phyloP scores from a whole-genome alignment of 176 grass and related monocot species.

The Oryza glumipatula region DNA sequence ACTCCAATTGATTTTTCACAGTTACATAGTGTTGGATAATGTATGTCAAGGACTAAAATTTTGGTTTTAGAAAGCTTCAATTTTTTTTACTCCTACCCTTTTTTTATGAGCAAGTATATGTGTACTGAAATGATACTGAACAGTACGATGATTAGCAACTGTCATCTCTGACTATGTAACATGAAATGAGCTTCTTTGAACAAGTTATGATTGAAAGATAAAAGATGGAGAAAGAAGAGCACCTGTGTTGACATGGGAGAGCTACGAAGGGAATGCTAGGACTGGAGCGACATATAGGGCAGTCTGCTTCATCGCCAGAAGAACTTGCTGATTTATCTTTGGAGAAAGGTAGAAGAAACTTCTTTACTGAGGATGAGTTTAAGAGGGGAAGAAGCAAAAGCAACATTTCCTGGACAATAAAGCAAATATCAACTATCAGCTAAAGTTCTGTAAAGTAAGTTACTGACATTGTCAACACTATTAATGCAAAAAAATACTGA shows the following conservation, averaged over 20 bases:
- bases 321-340: conserved; percentile 77
- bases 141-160: neutral
- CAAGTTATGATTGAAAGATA: neutral
- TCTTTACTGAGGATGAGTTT: conserved; percentile 87
- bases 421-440: conserved; percentile 13
- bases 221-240: conserved; percentile 4
- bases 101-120: neutral
- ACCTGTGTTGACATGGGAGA: conserved; percentile 96
- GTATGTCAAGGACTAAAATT: neutral
- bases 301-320: conserved; percentile 74
- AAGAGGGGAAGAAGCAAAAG: conserved; percentile 96
- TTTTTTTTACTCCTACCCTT: neutral
- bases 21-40: neutral
- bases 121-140: neutral
- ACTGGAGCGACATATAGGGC: conserved; percentile 71
- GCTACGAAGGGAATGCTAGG: conserved; percentile 86
- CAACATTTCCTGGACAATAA: conserved; percentile 94
- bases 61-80: neutral
- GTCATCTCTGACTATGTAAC: neutral
- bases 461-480: neutral
- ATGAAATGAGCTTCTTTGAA: conserved; percentile 6
- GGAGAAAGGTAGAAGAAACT: conserved; percentile 90
- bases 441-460: neutral
- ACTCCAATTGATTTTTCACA: neutral
- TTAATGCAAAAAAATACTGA: neutral